Evolutionary conservation across 148 eudicot genomes (phyloP), one percentile per base, ranked within the genome.

Genomic region (Arbutus unedo): DNA sequence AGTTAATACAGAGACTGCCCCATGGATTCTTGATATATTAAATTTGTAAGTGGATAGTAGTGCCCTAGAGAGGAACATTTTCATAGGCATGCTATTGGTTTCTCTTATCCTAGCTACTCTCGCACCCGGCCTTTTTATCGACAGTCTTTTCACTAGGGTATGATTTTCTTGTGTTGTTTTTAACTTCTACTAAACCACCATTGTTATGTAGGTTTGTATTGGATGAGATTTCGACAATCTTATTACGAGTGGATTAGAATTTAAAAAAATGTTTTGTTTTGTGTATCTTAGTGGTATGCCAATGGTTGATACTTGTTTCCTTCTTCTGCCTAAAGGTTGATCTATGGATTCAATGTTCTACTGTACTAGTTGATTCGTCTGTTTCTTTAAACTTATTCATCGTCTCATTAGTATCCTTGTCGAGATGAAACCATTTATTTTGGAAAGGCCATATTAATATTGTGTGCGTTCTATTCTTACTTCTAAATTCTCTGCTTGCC

Each of bases 401-500:
- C 74, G 48, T 64, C 59, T 60, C 43, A 45, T 4, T 18, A 38
- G 19, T 59, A 10, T 59, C 49, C 48, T 51, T 79, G 38, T 43
- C 0, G 9, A 51, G 71, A 60, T 43, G 51, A 60, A 59, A 47
- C 31, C 8, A 43, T 56, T 76, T 44, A 47, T 48, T 67, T 41
- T 44, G 51, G 11, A 9, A 53, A 51, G 50, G 13, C n/a, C 62
- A 54, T 25, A 8, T 14, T 38, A 16, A 48, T 13, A 50, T 5
- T 56, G 18, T 51, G 67, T 3, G 21, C 45, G 14, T 73, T 3
- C 6, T 43, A 31, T 50, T 49, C 11, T 47, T 56, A 45, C 11
- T 19, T 57, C 50, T 53, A 50, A 56, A 67, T 45, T 7, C 59
- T 59, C 60, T 48, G 16, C 78, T 76, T 85, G 49, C 71, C 60